phyloP scores from a whole-genome alignment of 345 rosid genomes.

The Viola odorata region DNA sequence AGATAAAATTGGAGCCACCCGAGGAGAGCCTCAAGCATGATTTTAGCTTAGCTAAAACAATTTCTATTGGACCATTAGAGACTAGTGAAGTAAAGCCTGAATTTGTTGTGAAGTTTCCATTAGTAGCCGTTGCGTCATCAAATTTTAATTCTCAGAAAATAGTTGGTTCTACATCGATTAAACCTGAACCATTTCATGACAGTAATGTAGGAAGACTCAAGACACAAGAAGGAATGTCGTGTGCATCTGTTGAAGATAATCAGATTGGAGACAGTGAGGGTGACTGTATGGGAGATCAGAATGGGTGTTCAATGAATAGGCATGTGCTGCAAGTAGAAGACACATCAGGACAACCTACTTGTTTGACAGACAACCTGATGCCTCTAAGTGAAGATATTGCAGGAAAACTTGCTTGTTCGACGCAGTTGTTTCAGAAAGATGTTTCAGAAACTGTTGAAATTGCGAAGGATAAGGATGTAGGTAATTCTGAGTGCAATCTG shows the following conservation, averaged over 20 bases:
- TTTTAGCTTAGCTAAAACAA: slow-evolving; percentile 16
- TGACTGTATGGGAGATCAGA: background rate
- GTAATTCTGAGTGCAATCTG: slow-evolving; percentile 20
- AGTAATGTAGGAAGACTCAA: slow-evolving; percentile 21
- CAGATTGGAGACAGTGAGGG: slow-evolving; percentile 1
- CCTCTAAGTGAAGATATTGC: slow-evolving; percentile 4
- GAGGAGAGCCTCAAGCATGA: slow-evolving; percentile 37
- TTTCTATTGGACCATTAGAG: slow-evolving; percentile 7
- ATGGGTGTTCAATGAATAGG: slow-evolving; percentile 6
- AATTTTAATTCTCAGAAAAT: slow-evolving; percentile 19
- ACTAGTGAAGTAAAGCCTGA: slow-evolving; percentile 32
- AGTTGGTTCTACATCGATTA: slow-evolving; percentile 31
- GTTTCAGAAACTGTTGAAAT: slow-evolving; percentile 2
- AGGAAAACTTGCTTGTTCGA: slow-evolving; percentile 20
- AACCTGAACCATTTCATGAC: slow-evolving; percentile 45
- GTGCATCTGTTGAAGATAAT: background rate
- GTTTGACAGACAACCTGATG: background rate
- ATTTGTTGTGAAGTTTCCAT: slow-evolving; percentile 25
- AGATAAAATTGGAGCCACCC: slow-evolving; percentile 54
- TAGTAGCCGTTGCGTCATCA: slow-evolving; percentile 19
- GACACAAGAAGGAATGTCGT: background rate
- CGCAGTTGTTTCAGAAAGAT: slow-evolving; percentile 8
- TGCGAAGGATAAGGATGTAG: slow-evolving; percentile 23
- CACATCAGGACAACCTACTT: background rate
- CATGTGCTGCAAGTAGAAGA: background rate